phyloP scores from a whole-genome alignment of 2,329 filamentous ascomycete genomes.

The Thielaviopsis populi region DNA sequence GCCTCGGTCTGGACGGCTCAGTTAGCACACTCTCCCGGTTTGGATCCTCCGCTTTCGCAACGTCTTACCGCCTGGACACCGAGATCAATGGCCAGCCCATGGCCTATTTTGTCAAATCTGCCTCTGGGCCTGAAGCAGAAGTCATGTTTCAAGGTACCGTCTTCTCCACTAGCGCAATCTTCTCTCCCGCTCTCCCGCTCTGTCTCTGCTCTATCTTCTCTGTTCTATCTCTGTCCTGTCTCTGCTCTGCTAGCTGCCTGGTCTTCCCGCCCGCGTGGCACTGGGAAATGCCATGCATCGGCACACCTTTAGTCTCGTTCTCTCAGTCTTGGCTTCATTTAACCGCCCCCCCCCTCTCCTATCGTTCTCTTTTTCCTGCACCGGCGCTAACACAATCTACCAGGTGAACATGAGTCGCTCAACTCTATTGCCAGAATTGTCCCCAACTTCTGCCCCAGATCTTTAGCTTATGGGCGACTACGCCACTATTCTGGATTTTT shows the following conservation, averaged over 20 bases:
- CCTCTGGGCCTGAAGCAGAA: slow-evolving; percentile 41
- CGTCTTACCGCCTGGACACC: slow-evolving; percentile 44
- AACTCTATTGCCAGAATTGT: slow-evolving; percentile 63
- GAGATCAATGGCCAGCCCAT: slow-evolving; percentile 33
- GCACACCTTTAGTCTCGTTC: neutral
- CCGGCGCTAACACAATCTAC: neutral
- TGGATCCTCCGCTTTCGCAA: slow-evolving; percentile 53
- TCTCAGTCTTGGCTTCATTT: neutral
- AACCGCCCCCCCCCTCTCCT: neutral
- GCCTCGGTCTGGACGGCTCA: slow-evolving; percentile 42
- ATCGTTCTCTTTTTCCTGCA: neutral
- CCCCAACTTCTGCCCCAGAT: slow-evolving; percentile 59
- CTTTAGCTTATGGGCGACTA: slow-evolving; percentile 54
- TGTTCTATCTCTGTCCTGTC: neutral
- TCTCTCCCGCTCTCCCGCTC: neutral
- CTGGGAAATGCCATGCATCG: neutral
- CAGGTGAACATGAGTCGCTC: slow-evolving; percentile 69
- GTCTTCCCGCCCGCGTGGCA: neutral
- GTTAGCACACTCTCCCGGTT: slow-evolving; percentile 42
- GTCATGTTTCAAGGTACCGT: slow-evolving; percentile 52
- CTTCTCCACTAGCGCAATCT: neutral
- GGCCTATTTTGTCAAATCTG: slow-evolving; percentile 60
- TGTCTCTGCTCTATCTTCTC: neutral
- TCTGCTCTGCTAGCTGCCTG: too few relatives aligned
- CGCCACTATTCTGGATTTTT: slow-evolving; percentile 39